These are phyloP conservation scores for Chalaropsis ovoidea DNA, from an alignment of 2,329 filamentous ascomycete species.

Conservation along the genomic window DNA sequence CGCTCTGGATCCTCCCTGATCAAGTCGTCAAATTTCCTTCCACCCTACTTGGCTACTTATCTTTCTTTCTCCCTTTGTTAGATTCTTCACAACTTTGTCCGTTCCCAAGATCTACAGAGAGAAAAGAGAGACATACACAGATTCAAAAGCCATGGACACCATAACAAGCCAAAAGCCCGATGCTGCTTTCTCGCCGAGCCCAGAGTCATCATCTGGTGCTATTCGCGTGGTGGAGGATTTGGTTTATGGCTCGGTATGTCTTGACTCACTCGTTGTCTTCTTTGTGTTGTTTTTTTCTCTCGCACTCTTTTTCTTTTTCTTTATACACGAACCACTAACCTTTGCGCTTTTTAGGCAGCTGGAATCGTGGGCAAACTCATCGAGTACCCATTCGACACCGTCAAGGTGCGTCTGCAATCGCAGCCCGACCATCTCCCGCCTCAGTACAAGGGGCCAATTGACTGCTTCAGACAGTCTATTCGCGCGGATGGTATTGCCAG, in stretches of 20 bases:
- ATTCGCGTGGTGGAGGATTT: constrained; percentile 58
- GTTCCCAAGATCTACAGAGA: too few relatives aligned
- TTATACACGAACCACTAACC: constrained; percentile 18
- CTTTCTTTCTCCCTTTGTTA: not conserved
- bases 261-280: not conserved
- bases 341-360: constrained; percentile 47
- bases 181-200: constrained; percentile 1
- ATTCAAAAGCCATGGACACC: constrained; percentile 17
- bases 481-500: constrained; percentile 66
- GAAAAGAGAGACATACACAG: not conserved
- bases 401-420: constrained; percentile 96
- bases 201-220: constrained; percentile 35
- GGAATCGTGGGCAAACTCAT: constrained; percentile 90
- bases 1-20: constrained; percentile 12
- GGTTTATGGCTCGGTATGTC: constrained; percentile 69
- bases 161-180: constrained; percentile 4
- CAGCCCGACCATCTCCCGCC: constrained; percentile 76
- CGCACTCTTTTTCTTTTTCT: constrained; percentile 11
- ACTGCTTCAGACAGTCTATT: constrained; percentile 86
- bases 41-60: not conserved
- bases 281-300: too few relatives aligned
- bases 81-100: not conserved
- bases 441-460: constrained; percentile 73
- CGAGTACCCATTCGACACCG: constrained; percentile 96
- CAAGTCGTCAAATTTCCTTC: constrained; percentile 10